These are phyloP conservation scores for Stemphylium beticola DNA, from an alignment of 2,329 filamentous ascomycete genomes.

Conservation along the genomic window DNA sequence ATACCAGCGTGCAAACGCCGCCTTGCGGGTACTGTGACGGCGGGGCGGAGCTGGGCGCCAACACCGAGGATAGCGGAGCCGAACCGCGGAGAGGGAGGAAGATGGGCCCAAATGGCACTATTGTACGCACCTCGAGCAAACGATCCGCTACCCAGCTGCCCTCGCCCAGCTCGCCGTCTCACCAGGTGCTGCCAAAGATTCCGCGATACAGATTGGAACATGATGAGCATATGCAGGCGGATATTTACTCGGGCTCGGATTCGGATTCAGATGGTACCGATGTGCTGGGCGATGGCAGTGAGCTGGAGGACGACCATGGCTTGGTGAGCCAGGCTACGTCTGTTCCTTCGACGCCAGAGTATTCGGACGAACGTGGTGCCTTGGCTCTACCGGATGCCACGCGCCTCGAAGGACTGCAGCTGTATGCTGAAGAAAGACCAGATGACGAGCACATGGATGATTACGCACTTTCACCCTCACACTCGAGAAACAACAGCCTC, in stretches of 20 bases:
- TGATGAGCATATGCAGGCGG: constrained; percentile 17
- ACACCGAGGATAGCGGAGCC: constrained; percentile 22
- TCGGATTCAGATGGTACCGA: constrained; percentile 30
- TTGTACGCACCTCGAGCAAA: constrained; percentile 43
- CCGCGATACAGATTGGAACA: constrained; percentile 34
- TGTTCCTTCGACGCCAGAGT: constrained; percentile 30
- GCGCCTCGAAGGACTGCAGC: constrained; percentile 25
- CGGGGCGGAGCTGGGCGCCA: constrained; percentile 18
- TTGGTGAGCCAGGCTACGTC: constrained; percentile 27
- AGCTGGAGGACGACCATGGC: constrained; percentile 28
- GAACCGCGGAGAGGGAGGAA: constrained; percentile 36
- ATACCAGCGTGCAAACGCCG: constrained; percentile 42
- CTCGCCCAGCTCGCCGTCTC: constrained; percentile 43
- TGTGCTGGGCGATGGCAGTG: constrained; percentile 20
- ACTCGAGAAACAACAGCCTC: constrained; percentile 32
- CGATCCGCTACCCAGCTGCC: constrained; percentile 47
- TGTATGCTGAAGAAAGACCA: constrained; percentile 14
- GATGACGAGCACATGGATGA: constrained; percentile 39
- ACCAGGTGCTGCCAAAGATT: constrained; percentile 45
- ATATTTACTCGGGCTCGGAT: constrained; percentile 30
- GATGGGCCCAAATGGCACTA: constrained; percentile 29
- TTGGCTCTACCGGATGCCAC: constrained; percentile 30
- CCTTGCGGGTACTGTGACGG: constrained; percentile 42
- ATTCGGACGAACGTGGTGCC: constrained; percentile 21
- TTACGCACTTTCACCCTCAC: constrained; percentile 35